Percentiles rank a stretch among this genome's conserved stretches.
Conservation (phyloP, 2,329 filamentous ascomycete species). For the Bretziella fagacearum region DNA sequence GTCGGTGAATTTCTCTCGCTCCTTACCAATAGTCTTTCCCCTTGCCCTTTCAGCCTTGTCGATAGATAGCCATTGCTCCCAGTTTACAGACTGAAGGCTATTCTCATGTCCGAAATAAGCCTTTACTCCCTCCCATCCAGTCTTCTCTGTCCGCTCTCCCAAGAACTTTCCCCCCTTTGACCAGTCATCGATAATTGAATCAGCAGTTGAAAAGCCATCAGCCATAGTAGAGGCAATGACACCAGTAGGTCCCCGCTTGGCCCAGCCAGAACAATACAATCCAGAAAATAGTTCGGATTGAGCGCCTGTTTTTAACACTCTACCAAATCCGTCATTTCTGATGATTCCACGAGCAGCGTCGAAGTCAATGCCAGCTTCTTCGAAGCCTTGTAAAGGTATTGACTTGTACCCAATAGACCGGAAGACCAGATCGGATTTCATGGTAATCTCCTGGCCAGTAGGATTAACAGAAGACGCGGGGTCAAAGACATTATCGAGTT, state of each 20-base stretch:
- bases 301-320: conserved; percentile 31
- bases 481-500: conserved; percentile 38
- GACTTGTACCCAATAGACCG: conserved; percentile 93
- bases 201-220: conserved; percentile 79
- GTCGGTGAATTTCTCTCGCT: conserved; percentile 52
- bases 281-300: conserved; percentile 36
- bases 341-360: conserved; percentile 59
- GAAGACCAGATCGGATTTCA: conserved; percentile 62
- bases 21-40: conserved; percentile 53
- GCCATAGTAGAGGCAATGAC: conserved; percentile 94
- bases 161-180: conserved; percentile 27
- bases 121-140: conserved; percentile 65
- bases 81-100: conserved; percentile 39
- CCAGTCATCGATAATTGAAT: conserved; percentile 73
- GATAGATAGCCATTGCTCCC: conserved; percentile 73
- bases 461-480: conserved; percentile 30
- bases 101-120: neutral
- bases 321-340: conserved; percentile 63
- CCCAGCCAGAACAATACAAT: conserved; percentile 89
- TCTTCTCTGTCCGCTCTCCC: conserved; percentile 10
- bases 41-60: conserved; percentile 57
- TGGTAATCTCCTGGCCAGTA: conserved; percentile 31
- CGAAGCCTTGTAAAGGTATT: conserved; percentile 55
- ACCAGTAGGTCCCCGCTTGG: conserved; percentile 84
- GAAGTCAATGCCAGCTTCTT: conserved; percentile 60